Evolutionary conservation across 306 rosid species (phyloP).

Genomic region (Sicyos baderoa): DNA sequence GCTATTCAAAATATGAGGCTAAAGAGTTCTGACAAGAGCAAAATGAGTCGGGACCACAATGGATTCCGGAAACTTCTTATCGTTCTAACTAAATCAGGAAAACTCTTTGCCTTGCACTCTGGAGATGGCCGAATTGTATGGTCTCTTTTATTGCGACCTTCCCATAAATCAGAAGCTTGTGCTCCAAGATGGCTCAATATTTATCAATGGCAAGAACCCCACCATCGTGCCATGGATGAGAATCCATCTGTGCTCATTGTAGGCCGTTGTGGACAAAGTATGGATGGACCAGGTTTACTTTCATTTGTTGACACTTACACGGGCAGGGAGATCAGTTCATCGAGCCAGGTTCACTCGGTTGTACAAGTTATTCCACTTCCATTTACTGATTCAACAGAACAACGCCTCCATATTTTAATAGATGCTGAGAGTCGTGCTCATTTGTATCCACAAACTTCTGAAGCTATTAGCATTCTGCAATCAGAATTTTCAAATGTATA

Average conservation of each 20-base stretch:
- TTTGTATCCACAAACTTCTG: slow-evolving; percentile 79
- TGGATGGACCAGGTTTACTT: slow-evolving; percentile 52
- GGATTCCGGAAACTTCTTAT: slow-evolving; percentile 88
- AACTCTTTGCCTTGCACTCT: slow-evolving; percentile 90
- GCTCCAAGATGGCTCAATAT: slow-evolving; percentile 63
- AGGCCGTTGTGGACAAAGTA: slow-evolving; percentile 67
- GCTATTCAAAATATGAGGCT: slow-evolving; percentile 76
- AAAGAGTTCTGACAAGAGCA: slow-evolving; percentile 88
- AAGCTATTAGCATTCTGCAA: slow-evolving; percentile 59
- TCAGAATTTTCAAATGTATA: slow-evolving; percentile 69
- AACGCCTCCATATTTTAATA: slow-evolving; percentile 71
- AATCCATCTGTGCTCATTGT: slow-evolving; percentile 78
- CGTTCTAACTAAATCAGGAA: slow-evolving; percentile 83
- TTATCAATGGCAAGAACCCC: slow-evolving; percentile 98
- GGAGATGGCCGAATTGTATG: slow-evolving; percentile 89
- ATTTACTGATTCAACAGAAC: slow-evolving; percentile 77
- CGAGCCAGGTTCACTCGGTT: slow-evolving; percentile 46
- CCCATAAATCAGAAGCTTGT: slow-evolving; percentile 61
- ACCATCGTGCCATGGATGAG: slow-evolving; percentile 89
- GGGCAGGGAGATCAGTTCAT: slow-evolving; percentile 57
- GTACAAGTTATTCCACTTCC: slow-evolving; percentile 77
- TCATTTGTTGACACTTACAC: slow-evolving; percentile 80
- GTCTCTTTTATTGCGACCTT: slow-evolving; percentile 58
- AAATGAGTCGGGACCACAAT: slow-evolving; percentile 96
- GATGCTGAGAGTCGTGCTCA: slow-evolving; percentile 51